Evolutionary conservation across 2,329 filamentous ascomycete genomes (phyloP), one percentile per base, ranked within the genome.

Genomic region (Hypoxylon sp.): DNA sequence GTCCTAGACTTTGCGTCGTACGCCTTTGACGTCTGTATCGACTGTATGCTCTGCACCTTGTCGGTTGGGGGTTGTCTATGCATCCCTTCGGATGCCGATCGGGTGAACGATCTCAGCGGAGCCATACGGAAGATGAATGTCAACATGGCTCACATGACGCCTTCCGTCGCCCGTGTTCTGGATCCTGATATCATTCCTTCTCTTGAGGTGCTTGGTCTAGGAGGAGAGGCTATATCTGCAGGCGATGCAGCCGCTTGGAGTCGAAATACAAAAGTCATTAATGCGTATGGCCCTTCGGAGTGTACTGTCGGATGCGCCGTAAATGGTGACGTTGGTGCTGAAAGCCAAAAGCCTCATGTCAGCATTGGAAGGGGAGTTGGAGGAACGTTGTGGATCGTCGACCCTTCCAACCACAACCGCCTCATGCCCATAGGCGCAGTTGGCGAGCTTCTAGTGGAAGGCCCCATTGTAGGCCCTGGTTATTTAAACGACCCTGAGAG

Each of bases 401-500:
- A 87, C 50, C 81, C 84, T 0, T 79, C 82, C 1, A 79, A 85
- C 58, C 80, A 84, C 62, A 73, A 86, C 60, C 79, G 76, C 15
- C 80, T 87, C 3, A 80, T 83, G 3, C 83, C 85, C 0, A 75
- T 86, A 0, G 85, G 85, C 0, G 78, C 80, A 1, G 80, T 87
- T 1, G 86, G 86, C 5, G 86, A 88, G 73, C 77, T 88, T n/a
- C 76, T 87, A 2, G 79, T 89, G 13, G 86, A 86, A 67, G 87
- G 87, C 0, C 87, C 88, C 0, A 84, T 87, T n/a, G 86, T 92
- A 2, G 88, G 88, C 8, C 80, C 86, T 35, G 88, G 88, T 27
- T 92, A 92, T 65, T 78, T 90, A 21, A 85, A 85, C 55, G 86
- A 90, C 62, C 80, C 82, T 0, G 82, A 83, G 44, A 89, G 88